Evolutionary conservation across 352 stramenopile genomes (phyloP).

Genomic region (Pythium vanterpoolii): DNA sequence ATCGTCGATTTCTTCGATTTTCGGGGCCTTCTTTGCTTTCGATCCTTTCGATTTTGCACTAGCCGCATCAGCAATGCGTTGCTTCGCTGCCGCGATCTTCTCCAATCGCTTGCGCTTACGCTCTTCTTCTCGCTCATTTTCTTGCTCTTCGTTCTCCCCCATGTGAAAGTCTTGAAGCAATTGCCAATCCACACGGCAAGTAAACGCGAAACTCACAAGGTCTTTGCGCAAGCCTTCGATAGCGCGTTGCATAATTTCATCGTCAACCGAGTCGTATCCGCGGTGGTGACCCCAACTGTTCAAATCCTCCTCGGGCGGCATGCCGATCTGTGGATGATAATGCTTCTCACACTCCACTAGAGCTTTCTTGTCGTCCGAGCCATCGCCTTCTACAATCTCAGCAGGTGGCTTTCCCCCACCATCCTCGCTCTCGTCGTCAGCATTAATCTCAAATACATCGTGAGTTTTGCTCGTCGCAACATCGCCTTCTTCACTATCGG

Average conservation of each 20-base stretch:
- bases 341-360: conserved; percentile 32
- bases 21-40: conserved; percentile 15
- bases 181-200: conserved; percentile 94
- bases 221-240: conserved; percentile 49
- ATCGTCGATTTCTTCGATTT: conserved; percentile 22
- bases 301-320: conserved; percentile 98
- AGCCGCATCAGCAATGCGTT: conserved; percentile 14
- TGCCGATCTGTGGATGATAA: conserved; percentile 82
- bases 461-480: not conserved
- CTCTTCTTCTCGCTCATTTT: conserved; percentile 68
- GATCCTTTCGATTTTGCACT: conserved; percentile 12
- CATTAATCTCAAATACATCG: conserved; percentile 20
- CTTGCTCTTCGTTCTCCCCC: conserved; percentile 65
- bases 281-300: conserved; percentile 97
- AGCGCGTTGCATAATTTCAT: conserved; percentile 91
- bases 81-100: conserved; percentile 51
- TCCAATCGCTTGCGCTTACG: conserved; percentile 68
- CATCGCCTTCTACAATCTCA: not conserved
- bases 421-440: conserved; percentile 1
- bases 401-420: conserved; percentile 10
- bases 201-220: conserved; percentile 95
- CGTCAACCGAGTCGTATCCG: conserved; percentile 93
- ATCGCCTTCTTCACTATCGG: not conserved
- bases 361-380: not conserved
- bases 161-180: conserved; percentile 88